Conservation (phyloP, 768 basidiomycete genomes). For the Kwoniella dendrophila region DNA sequence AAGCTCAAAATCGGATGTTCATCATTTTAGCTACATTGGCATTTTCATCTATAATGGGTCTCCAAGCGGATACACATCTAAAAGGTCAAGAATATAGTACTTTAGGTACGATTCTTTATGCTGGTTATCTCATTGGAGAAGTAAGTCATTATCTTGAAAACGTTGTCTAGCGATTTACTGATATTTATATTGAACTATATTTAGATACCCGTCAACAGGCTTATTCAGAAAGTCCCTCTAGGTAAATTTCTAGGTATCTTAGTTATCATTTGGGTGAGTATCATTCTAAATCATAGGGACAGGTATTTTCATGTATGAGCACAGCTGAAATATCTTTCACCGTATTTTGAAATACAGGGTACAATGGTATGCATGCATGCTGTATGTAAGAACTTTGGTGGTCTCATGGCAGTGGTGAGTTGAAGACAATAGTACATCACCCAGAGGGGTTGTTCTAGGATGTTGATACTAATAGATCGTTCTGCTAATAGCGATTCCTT, state of each 20-base stretch:
- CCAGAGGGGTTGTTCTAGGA: too few species aligned
- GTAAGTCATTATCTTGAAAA: conserved; percentile 4
- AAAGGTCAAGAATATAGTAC: conserved; percentile 62
- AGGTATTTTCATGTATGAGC: neutral
- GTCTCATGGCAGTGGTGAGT: conserved; percentile 33
- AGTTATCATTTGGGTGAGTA: conserved; percentile 46
- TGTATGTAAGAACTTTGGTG: conserved; percentile 58
- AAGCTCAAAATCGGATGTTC: too few species aligned
- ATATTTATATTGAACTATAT: conserved; percentile 42
- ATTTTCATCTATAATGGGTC: conserved; percentile 48
- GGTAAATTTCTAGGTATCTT: conserved; percentile 62
- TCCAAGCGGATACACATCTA: conserved; percentile 58
- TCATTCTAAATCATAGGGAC: too few species aligned
- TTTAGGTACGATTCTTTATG: conserved; percentile 49
- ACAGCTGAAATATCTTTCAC: neutral
- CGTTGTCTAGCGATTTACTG: conserved; percentile 37
- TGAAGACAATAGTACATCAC: neutral
- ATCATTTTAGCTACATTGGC: conserved; percentile 35
- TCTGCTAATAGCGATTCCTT: conserved; percentile 5
- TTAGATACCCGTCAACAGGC: conserved; percentile 61
- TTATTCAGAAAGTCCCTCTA: conserved; percentile 61
- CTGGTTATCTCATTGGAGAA: conserved; percentile 37
- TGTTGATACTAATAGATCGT: neutral
- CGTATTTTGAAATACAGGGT: conserved; percentile 57
- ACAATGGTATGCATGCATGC: conserved; percentile 61